Evolutionary conservation across 2,329 filamentous ascomycete species (phyloP).

Genomic region (Blastomyces emzantsi): DNA sequence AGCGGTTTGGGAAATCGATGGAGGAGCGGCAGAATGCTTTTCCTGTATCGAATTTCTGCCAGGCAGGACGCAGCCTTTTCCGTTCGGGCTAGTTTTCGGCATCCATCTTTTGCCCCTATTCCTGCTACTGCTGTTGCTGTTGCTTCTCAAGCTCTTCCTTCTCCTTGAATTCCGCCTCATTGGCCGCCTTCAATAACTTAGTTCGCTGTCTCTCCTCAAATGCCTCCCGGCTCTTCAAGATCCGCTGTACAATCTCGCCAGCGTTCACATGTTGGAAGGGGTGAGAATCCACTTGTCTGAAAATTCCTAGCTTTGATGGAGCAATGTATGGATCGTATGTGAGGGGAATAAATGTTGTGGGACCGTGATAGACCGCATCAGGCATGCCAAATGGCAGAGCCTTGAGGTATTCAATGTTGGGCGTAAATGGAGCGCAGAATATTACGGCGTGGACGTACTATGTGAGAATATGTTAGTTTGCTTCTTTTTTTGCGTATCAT

Average conservation of each 20-base stretch:
- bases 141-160: slow-evolving; percentile 43
- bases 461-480: slow-evolving; percentile 8
- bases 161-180: slow-evolving; percentile 57
- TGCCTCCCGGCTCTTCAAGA: slow-evolving; percentile 73
- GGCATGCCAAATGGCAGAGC: slow-evolving; percentile 65
- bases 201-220: slow-evolving; percentile 88
- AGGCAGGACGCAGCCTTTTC: not conserved
- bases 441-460: slow-evolving; percentile 81
- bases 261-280: slow-evolving; percentile 82
- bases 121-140: not conserved
- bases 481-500: slow-evolving; percentile 1
- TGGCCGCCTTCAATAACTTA: slow-evolving; percentile 77
- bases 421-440: slow-evolving; percentile 83
- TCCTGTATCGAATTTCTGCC: not conserved
- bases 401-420: slow-evolving; percentile 67
- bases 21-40: not conserved
- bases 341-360: slow-evolving; percentile 74
- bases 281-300: slow-evolving; percentile 67
- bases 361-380: slow-evolving; percentile 87
- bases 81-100: not conserved
- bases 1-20: not conserved
- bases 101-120: not conserved
- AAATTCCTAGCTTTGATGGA: slow-evolving; percentile 75
- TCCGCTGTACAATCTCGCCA: slow-evolving; percentile 81
- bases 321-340: slow-evolving; percentile 74